Percentiles rank a stretch among this genome's conserved stretches.
phyloP scores from a whole-genome alignment of 352 stramenopile species.

The Globisporangium yorkense region DNA sequence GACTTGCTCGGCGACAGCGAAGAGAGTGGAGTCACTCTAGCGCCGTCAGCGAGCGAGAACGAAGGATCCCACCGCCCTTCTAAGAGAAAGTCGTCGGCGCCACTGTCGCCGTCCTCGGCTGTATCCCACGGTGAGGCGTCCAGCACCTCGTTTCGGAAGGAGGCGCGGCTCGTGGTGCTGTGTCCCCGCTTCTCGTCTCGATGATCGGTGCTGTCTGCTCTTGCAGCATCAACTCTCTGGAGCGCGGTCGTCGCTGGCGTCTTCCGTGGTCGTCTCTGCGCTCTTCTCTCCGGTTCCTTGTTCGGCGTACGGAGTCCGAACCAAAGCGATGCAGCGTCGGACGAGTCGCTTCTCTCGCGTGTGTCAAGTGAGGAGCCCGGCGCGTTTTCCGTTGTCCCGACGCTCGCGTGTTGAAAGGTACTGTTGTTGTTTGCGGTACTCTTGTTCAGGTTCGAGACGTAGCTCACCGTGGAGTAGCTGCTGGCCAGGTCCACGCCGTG shows the following conservation, averaged over 20 bases:
- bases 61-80: not conserved
- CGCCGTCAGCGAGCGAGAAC: not conserved
- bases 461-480: slow-evolving; percentile 11
- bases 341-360: not conserved
- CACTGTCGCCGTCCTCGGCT: not conserved
- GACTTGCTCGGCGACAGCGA: not conserved
- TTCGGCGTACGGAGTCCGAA: not conserved
- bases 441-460: not conserved
- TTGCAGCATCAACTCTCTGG: not conserved
- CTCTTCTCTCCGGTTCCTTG: not conserved
- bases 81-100: not conserved
- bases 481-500: not conserved
- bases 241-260: not conserved
- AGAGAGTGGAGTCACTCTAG: not conserved
- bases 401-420: not conserved
- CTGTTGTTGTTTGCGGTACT: not conserved
- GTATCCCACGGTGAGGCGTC: slow-evolving; percentile 7
- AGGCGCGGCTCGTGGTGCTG: not conserved
- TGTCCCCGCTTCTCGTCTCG: not conserved
- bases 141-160: not conserved
- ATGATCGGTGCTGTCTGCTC: not conserved
- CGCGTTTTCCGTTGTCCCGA: not conserved
- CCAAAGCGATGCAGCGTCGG: slow-evolving; percentile 4
- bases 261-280: not conserved
- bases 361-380: not conserved